Evolutionary conservation across 768 basidiomycete species (phyloP).

Genomic region (Termitomyces sp.): DNA sequence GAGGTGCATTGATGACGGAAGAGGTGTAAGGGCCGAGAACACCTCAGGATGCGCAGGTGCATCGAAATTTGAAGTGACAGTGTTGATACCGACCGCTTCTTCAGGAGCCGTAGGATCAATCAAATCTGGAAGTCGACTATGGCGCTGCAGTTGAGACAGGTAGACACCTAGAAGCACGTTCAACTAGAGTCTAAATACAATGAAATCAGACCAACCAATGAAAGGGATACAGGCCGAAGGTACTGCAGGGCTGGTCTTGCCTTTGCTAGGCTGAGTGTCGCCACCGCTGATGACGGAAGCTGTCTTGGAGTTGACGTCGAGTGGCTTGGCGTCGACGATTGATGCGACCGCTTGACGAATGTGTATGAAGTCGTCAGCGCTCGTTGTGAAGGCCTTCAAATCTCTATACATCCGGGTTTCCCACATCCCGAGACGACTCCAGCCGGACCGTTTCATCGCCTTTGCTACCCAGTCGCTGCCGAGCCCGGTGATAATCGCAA

Average conservation of each 20-base stretch:
- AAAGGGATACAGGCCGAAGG: constrained; percentile 75
- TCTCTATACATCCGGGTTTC: constrained; percentile 74
- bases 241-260: constrained; percentile 30
- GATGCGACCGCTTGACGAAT: constrained; percentile 63
- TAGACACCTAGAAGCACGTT: constrained; percentile 55
- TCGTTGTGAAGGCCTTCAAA: constrained; percentile 61
- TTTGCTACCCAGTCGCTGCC: constrained; percentile 63
- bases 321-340: constrained; percentile 63
- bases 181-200: not conserved
- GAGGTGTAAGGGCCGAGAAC: constrained; percentile 65
- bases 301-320: constrained; percentile 50
- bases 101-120: constrained; percentile 82
- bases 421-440: constrained; percentile 63
- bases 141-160: constrained; percentile 63
- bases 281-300: constrained; percentile 47
- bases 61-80: constrained; percentile 58
- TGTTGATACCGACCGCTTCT: constrained; percentile 62
- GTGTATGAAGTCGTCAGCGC: constrained; percentile 67
- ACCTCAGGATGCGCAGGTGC: constrained; percentile 75
- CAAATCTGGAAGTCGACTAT: constrained; percentile 68
- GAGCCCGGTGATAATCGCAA: constrained; percentile 77
- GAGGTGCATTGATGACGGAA: constrained; percentile 74
- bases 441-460: constrained; percentile 59
- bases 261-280: constrained; percentile 34
- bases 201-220: constrained; percentile 50